phyloP scores from a whole-genome alignment of 139 green algal species.

The Dunaliella primolecta region DNA sequence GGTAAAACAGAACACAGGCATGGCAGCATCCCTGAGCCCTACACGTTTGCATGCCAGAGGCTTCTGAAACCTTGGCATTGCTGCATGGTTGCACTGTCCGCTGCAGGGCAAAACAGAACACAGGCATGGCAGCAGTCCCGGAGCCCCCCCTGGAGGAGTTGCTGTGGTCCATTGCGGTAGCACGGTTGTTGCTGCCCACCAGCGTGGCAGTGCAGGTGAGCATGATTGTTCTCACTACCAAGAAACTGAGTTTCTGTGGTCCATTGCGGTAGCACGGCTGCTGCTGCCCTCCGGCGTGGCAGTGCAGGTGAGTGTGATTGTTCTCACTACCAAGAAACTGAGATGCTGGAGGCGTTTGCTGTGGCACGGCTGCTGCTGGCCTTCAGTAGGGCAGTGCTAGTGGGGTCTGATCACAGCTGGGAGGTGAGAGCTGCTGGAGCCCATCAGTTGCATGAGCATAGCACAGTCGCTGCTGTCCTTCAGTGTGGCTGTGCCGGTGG shows the following conservation, averaged over 20 bases:
- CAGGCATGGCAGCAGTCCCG: constrained; percentile 55
- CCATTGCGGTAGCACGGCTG: constrained; percentile 67
- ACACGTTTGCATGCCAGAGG: no score
- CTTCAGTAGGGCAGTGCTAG: constrained; percentile 66
- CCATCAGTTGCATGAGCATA: no score
- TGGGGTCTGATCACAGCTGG: no score
- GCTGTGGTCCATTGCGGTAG: constrained; percentile 72
- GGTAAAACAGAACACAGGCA: constrained; percentile 70
- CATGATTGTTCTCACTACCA: neutral
- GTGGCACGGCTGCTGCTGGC: constrained; percentile 75
- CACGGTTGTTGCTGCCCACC: constrained; percentile 70
- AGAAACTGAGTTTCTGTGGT: constrained; percentile 85
- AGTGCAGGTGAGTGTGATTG: constrained; percentile 54
- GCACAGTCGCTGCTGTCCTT: no score
- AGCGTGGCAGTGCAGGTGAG: constrained; percentile 68
- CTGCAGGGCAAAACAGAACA: constrained; percentile 64
- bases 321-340: no score
- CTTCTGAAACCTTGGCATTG: no score
- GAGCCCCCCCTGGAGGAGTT: constrained; percentile 68
- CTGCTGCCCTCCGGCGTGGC: constrained; percentile 67
- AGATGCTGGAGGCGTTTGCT: constrained; percentile 75
- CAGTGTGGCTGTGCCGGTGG: no score
- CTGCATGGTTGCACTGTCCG: no score
- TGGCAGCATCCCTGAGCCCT: constrained; percentile 59
- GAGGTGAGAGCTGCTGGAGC: no score